A percentile compares a stretch with the other conserved stretches of the same genome.
These are phyloP conservation scores for Candida pseudoviswanathii DNA, from an alignment of 1,139 yeast species.

Conservation along the genomic window DNA sequence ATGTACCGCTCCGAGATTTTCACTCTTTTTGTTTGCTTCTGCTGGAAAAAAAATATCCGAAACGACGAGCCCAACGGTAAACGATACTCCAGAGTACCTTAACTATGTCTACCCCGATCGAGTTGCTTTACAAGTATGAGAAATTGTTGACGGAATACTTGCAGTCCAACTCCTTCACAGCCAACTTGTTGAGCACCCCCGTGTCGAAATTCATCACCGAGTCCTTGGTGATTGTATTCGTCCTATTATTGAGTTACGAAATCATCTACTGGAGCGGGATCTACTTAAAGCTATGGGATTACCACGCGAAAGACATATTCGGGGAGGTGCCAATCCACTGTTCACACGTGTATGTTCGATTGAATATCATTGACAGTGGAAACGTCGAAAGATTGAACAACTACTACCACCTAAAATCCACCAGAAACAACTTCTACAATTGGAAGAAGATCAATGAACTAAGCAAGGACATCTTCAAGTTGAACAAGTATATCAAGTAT, in stretches of 20 bases:
- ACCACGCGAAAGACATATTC: conserved; percentile 67
- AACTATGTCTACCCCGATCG: conserved; percentile 13
- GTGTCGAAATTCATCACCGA: conserved; percentile 45
- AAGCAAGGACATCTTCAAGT: conserved; percentile 24
- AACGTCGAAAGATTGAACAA: conserved; percentile 22
- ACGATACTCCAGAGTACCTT: background rate
- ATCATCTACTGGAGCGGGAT: conserved; percentile 50
- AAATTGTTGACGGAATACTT: conserved; percentile 16
- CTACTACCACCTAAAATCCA: conserved; percentile 31
- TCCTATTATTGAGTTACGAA: conserved; percentile 44
- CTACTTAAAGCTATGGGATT: conserved; percentile 53
- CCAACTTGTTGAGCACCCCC: conserved; percentile 30
- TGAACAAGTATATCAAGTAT: conserved; percentile 50
- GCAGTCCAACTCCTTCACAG: conserved; percentile 26
- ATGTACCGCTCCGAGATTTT: no score
- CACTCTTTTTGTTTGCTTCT: no score
- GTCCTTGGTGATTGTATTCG: conserved; percentile 35
- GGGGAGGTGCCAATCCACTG: conserved; percentile 75
- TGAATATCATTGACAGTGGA: conserved; percentile 40
- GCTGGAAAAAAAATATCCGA: no score
- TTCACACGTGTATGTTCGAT: conserved; percentile 65
- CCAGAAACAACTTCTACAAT: conserved; percentile 25
- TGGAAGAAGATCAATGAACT: conserved; percentile 32
- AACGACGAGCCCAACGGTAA: background rate
- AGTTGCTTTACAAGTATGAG: conserved; percentile 16